Base-by-base conservation (phyloP, 495 filamentous ascomycete species). In the Penicillium herquei region DNA sequence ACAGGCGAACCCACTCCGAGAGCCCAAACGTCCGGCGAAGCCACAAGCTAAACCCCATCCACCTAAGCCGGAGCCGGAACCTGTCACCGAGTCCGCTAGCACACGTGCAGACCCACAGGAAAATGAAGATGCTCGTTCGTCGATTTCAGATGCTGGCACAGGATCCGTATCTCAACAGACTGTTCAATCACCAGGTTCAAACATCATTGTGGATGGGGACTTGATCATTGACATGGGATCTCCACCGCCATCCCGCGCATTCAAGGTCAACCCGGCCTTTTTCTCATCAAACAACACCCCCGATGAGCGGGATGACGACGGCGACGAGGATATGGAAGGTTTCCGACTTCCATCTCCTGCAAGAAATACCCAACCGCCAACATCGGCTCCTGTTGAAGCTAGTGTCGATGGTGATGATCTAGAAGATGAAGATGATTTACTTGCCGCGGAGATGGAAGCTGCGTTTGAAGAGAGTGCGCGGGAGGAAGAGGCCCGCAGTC, bases 141-240 rank as follows among this genome's bases (percentile, higher is more conserved):
- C 67, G 6, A 50, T 66, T 16, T 71, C 73, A 16, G 74, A 76
- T 43, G 62, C 65, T 12, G 76, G 66, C 17, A 65, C 63, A 2
- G 70, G 65, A 30, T 60, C 61, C 1, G 52, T 64, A 42, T 75
- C 76, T 6, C 69, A 73, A 26, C 70, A 68, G 43, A 60, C 69
- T 3, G 56, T 62, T 32, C 69, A 71, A 13, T 78, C 76, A 7
- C 71, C 73, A 0, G 65, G 62, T 16, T 73, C 73, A 1, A 78
- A 79, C 40, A 77, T 79, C 35, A 78, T 79, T 42, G 63, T 78
- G 30, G 76, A 79, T 9, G 75, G 72, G 5, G 75, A 78, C 48
- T 61, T 79, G 8, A 79, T 78, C 46, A 79, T 79, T 44, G 76
- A 79, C 47, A 79, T 79, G 76, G 76, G 76, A 31, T 79, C 76